Base-by-base conservation (phyloP, 345 rosid genomes). In the Gossypium longicalyx region DNA sequence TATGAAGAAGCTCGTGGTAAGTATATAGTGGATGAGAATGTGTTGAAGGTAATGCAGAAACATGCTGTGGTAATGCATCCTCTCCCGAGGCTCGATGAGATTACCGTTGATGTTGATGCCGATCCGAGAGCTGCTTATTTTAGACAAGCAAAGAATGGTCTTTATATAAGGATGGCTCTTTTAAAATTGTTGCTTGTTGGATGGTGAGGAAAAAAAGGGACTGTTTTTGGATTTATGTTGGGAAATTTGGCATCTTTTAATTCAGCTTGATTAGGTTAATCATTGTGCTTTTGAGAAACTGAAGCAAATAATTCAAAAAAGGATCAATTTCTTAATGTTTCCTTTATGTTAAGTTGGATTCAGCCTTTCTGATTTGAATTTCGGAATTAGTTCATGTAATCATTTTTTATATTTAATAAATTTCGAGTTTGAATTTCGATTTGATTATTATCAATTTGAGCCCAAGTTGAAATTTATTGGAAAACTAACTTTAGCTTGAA, bases 61-160 rank as follows among this genome's bases (percentile, higher is more conserved):
- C 93, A 87, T 61, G 94, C 94, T 16, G 90, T 95, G 64, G 89
- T 93, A 73, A 89, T 93, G 99, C 98, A 95, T 77, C 98, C 98
- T 78, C 90, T 95, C 61, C 99, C 99, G 0, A 87, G 98, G 84
- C 91, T 95, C 9, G 98, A 95, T 51, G 97, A 95, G 99, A 90
- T 95, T 19, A 87, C 94, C 2, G 83, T 90, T 56, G 94, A 88
- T 41, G 97, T 93, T 15, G 98, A 93, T 66, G 77, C 65, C 9
- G 99, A 95, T 83, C 97, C 96, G 15, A 90, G 98, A 64, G 97
- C 97, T 76, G 99, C 99, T 3, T 91, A 93, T 84, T 95, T 95
- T 74, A 89, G 99, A 83, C 99, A 95, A 87, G 98, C 97, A 38
- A 93, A 91, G 93, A 95, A 95, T 38, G 98, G 98, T 60, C 97